These are phyloP conservation scores for Cordyceps cicadae DNA, from an alignment of 2,329 filamentous ascomycete genomes.

Conservation along the genomic window DNA sequence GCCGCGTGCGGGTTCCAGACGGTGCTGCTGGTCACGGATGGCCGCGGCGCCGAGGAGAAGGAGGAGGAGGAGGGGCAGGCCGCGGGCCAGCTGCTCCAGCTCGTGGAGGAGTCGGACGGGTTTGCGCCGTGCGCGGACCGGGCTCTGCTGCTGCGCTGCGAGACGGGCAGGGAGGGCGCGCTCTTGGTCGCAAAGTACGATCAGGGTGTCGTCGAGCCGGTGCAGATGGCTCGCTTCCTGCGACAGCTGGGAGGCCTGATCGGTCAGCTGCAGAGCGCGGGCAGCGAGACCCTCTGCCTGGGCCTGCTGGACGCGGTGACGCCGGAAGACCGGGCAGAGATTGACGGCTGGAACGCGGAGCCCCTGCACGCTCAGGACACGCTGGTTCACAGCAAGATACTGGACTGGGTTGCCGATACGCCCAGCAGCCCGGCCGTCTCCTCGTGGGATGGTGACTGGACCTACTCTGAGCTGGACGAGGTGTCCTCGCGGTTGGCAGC, in stretches of 20 bases:
- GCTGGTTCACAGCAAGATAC: background rate
- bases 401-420: background rate
- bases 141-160: background rate
- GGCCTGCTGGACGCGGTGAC: background rate
- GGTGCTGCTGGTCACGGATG: background rate
- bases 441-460: constrained; percentile 3
- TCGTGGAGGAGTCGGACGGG: background rate
- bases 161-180: background rate
- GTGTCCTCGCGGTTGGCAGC: constrained; percentile 6
- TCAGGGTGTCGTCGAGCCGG: background rate
- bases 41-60: background rate
- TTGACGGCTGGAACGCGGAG: background rate
- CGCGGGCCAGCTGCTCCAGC: background rate
- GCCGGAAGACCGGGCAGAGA: background rate
- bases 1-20: background rate
- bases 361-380: background rate
- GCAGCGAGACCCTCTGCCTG: background rate
- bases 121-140: background rate
- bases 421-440: background rate
- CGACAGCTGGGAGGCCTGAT: background rate
- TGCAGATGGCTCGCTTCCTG: background rate
- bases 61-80: background rate
- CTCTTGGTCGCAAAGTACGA: background rate
- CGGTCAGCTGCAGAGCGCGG: background rate
- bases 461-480: constrained; percentile 14